phyloP scores from a whole-genome alignment of 805 yeast genomes.

The Schwanniomyces pseudopolymorphus region DNA sequence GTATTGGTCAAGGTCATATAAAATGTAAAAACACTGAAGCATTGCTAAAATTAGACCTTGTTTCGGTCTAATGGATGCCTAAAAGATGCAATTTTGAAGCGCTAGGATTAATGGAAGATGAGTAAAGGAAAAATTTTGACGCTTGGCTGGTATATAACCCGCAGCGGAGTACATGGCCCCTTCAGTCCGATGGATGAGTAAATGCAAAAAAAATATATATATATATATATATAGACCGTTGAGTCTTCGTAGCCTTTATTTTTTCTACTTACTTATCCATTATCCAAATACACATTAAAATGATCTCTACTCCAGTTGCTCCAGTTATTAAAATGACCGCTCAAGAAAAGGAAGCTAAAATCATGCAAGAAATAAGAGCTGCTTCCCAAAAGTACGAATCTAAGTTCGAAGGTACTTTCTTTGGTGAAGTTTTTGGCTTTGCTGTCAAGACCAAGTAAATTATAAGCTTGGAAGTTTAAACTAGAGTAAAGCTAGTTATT shows the following conservation, averaged over 20 bases:
- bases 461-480: not conserved
- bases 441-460: slow-evolving; percentile 12
- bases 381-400: slow-evolving; percentile 33
- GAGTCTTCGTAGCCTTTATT: too few species aligned
- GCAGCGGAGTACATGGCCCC: not conserved
- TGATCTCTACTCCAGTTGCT: not conserved
- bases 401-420: slow-evolving; percentile 40
- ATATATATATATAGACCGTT: not conserved
- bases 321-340: slow-evolving; percentile 27
- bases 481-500: not conserved
- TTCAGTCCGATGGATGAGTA: not conserved
- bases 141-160: not conserved
- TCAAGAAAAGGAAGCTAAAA: slow-evolving; percentile 45
- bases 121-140: not conserved
- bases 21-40: too few species aligned
- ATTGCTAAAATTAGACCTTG: too few species aligned
- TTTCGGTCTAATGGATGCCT: not conserved
- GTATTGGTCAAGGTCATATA: too few species aligned
- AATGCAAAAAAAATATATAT: not conserved
- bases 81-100: not conserved
- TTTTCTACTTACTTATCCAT: not conserved
- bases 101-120: not conserved
- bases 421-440: slow-evolving; percentile 43
- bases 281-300: not conserved
- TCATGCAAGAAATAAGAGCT: slow-evolving; percentile 45